These are phyloP conservation scores for Kondoa malvinella DNA, from an alignment of 768 basidiomycete species.

Conservation along the genomic window DNA sequence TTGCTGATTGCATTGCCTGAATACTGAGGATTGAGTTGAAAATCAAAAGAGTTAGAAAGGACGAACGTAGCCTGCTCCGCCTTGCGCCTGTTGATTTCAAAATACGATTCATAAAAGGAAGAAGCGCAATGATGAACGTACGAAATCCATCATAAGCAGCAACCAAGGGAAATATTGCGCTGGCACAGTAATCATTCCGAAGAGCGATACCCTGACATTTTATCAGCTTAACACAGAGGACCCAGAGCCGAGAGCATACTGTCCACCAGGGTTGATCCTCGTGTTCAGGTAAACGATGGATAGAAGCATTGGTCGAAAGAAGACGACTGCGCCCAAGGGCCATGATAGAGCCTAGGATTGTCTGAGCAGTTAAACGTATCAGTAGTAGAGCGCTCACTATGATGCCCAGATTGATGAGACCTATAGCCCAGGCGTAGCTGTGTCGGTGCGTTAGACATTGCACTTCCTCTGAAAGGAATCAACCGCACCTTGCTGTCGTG, in stretches of 20 bases:
- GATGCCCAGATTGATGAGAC: background rate
- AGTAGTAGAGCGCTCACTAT: background rate
- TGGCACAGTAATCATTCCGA: slow-evolving; percentile 2
- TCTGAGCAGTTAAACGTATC: background rate
- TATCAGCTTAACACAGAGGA: background rate
- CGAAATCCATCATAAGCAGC: background rate
- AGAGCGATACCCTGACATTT: background rate
- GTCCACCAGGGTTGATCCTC: background rate
- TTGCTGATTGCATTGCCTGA: background rate
- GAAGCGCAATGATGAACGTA: background rate
- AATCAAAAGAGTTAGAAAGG: background rate
- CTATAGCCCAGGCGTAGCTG: background rate
- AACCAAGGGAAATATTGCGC: slow-evolving; percentile 3
- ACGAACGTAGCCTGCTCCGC: background rate
- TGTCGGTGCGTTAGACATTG: background rate
- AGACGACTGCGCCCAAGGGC: background rate
- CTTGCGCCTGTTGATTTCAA: slow-evolving; percentile 1
- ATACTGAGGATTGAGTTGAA: background rate
- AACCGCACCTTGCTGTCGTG: background rate
- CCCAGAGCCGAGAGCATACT: background rate
- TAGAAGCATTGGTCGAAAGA: background rate
- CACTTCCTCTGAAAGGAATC: background rate
- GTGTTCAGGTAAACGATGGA: background rate
- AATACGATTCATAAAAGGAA: background rate
- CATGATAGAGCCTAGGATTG: background rate